Evolutionary conservation across 2,329 filamentous ascomycete genomes (phyloP), one percentile per base, ranked within the genome.

Genomic region (Lizonia empirigonia): DNA sequence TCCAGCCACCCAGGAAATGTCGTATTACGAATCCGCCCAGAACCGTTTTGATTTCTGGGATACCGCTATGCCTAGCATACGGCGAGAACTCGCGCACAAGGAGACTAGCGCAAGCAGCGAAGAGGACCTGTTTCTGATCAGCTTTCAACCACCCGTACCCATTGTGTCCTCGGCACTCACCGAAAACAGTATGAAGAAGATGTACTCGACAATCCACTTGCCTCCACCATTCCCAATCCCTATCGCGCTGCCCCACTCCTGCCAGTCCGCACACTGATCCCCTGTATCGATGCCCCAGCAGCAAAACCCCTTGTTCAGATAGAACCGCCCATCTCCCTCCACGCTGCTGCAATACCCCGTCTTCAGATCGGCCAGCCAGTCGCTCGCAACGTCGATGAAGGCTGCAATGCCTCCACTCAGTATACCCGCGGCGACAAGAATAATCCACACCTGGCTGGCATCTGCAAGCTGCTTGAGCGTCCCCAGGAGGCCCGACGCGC

Each of bases 11-110:
- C 67, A 97, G 79, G 65, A 97, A 96, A 52, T 87, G 84, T 54
- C 87, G 83, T 55, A 99, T 97, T 24, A 99, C 87, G 71, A 97
- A 97, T 5, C 93, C 93, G 32, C 93, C 93, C 45, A 99, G 78
- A 7, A 99, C 85, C 2, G 92, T 97, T 79, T 99, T 99, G 76
- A 99, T 95, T 78, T 99, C 93, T 5, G 93, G 91, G 62, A 99
- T 97, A 75, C 93, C 93, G 70, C 91, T 96, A 68, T 97, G 93
- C 70, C 89, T 93, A 38, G 93, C 93, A 74, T 96, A 90, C 5
- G 89, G 80, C 19, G 90, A 91, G 73, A 92, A 97, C 63, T 88
- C 85, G 63, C 88, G 85, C 12, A 97, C 92, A 45, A 97, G 77
- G 44, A 92, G 70, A 44, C 88, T 90, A 8, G 94, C 91, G 50